Conservation (phyloP, 2,329 filamentous ascomycete genomes). For the Thielaviopsis cerberus region DNA sequence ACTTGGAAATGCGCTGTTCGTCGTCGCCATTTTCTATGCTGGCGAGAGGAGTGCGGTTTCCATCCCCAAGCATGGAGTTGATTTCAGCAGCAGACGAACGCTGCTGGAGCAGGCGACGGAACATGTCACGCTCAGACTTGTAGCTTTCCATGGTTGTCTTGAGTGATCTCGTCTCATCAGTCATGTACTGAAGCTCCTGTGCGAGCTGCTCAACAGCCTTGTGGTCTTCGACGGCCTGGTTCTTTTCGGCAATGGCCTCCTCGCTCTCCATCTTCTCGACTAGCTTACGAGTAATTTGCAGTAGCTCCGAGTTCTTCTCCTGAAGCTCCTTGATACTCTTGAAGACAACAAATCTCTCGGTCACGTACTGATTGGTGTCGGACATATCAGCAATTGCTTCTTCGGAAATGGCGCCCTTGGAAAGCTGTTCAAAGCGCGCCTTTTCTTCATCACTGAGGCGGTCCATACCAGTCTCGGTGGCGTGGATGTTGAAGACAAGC, state of each 20-base stretch:
- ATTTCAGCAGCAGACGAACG: constrained; percentile 41
- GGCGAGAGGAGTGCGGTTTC: constrained; percentile 38
- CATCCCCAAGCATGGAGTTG: constrained; percentile 52
- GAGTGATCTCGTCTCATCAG: constrained; percentile 70
- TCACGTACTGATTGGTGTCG: constrained; percentile 76
- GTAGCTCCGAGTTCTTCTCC: constrained; percentile 67
- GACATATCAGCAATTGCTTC: constrained; percentile 55
- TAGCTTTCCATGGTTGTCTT: constrained; percentile 77
- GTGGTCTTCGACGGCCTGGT: constrained; percentile 43
- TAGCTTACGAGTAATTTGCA: constrained; percentile 66
- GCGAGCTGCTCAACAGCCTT: constrained; percentile 57
- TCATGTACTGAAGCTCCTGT: constrained; percentile 53
- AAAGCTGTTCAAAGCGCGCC: constrained; percentile 57
- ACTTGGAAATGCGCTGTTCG: constrained; percentile 40
- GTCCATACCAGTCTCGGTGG: constrained; percentile 60
- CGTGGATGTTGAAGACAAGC: constrained; percentile 69
- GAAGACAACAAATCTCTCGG: constrained; percentile 75
- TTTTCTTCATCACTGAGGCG: constrained; percentile 54
- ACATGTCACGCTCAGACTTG: constrained; percentile 91
- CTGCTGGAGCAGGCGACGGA: constrained; percentile 80
- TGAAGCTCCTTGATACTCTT: constrained; percentile 70
- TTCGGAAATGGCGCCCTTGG: constrained; percentile 55
- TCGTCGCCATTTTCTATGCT: constrained; percentile 42
- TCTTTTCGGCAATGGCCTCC: constrained; percentile 52
- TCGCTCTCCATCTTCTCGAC: constrained; percentile 82